A percentile compares a stretch with the other conserved stretches of the same genome.
These are phyloP conservation scores for Aspergillus neotritici DNA, from an alignment of 2,329 filamentous ascomycete genomes.

Conservation along the genomic window DNA sequence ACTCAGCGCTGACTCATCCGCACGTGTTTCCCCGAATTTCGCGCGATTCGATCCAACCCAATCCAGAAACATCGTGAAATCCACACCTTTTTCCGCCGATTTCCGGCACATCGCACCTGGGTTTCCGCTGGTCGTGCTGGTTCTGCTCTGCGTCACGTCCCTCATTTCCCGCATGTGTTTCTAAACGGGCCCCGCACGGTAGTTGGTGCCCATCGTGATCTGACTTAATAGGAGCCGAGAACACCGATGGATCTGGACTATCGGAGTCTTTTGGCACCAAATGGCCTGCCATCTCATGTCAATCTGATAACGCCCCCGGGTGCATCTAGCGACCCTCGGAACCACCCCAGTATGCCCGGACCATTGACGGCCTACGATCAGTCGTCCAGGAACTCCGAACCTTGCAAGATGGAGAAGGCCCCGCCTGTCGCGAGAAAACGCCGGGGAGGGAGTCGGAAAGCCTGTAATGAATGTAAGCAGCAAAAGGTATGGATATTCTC, in stretches of 20 bases:
- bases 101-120: slow-evolving; percentile 30
- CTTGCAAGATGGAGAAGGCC: slow-evolving; percentile 35
- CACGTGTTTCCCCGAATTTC: slow-evolving; percentile 22
- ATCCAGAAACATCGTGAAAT: too few species aligned
- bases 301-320: slow-evolving; percentile 25
- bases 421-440: slow-evolving; percentile 46
- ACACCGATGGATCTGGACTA: slow-evolving; percentile 33
- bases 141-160: slow-evolving; percentile 11
- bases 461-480: slow-evolving; percentile 63
- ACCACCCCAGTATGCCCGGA: slow-evolving; percentile 26
- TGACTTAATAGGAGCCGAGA: too few species aligned
- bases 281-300: slow-evolving; percentile 25
- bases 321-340: slow-evolving; percentile 31
- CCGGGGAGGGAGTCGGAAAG: slow-evolving; percentile 43
- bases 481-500: slow-evolving; percentile 51
- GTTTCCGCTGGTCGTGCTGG: slow-evolving; percentile 6
- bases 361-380: slow-evolving; percentile 26
- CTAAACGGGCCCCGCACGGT: slow-evolving; percentile 10
- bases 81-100: slow-evolving; percentile 31
- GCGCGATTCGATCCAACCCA: slow-evolving; percentile 5
- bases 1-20: background rate
- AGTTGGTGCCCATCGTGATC: too few species aligned
- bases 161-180: slow-evolving; percentile 16
- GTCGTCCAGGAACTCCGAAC: slow-evolving; percentile 28
- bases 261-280: slow-evolving; percentile 30